Evolutionary conservation across 2,329 filamentous ascomycete species (phyloP).

Genomic region (Penicillium sp.): DNA sequence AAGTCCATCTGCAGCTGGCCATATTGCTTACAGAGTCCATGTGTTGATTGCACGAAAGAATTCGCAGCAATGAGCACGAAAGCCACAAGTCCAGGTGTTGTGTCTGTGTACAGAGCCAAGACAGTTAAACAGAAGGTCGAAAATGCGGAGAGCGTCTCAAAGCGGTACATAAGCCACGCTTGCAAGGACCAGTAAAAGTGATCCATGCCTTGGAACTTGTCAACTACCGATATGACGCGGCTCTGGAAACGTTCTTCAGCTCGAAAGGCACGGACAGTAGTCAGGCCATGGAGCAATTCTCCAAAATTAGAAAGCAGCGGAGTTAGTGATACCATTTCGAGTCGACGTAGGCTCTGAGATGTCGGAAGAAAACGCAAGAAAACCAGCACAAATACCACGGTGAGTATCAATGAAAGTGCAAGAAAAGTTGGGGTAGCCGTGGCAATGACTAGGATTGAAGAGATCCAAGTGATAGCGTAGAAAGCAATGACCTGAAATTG

Average conservation of each 20-base stretch:
- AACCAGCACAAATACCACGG: slow-evolving; percentile 69
- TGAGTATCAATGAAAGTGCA: slow-evolving; percentile 70
- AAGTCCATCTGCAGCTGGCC: slow-evolving; percentile 90
- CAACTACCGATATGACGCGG: slow-evolving; percentile 77
- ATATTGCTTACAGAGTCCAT: slow-evolving; percentile 76
- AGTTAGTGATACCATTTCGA: slow-evolving; percentile 88
- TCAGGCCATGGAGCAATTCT: slow-evolving; percentile 80
- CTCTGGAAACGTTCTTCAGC: slow-evolving; percentile 80
- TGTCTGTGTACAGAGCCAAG: slow-evolving; percentile 73
- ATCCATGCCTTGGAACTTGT: slow-evolving; percentile 91
- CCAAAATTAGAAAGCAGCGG: slow-evolving; percentile 93
- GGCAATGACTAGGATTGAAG: slow-evolving; percentile 77
- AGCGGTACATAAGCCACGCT: slow-evolving; percentile 81
- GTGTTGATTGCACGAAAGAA: slow-evolving; percentile 68
- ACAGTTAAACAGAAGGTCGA: slow-evolving; percentile 75
- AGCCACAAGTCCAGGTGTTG: slow-evolving; percentile 77
- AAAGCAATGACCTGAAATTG: slow-evolving; percentile 75
- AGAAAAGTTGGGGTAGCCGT: slow-evolving; percentile 79
- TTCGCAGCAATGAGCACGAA: slow-evolving; percentile 78
- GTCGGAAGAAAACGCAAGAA: slow-evolving; percentile 80
- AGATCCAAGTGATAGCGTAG: slow-evolving; percentile 70
- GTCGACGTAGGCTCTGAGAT: slow-evolving; percentile 78
- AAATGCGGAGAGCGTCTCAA: slow-evolving; percentile 70
- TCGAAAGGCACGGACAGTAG: slow-evolving; percentile 82
- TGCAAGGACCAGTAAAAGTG: slow-evolving; percentile 94